Base-by-base conservation (phyloP, 2,329 filamentous ascomycete genomes). In the Amylocarpus encephaloides region DNA sequence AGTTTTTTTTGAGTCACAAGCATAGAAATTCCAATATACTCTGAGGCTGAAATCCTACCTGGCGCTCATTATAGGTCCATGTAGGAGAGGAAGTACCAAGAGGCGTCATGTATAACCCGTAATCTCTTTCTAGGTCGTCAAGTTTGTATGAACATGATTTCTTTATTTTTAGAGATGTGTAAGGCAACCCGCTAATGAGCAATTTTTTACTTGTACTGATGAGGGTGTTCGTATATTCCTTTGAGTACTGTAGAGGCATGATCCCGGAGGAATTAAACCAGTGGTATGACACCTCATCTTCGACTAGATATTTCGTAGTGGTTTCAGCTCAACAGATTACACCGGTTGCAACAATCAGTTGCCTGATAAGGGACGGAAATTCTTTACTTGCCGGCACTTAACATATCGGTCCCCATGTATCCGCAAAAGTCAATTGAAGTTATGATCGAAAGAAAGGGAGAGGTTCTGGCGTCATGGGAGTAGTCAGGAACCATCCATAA, bases 381-480 rank as follows among this genome's bases (percentile, higher is more conserved):
- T 46, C 11, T 39, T 35, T 32, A 10, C 35, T 39, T 11, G 43
- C 43, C 16, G 47, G 41, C 2, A 51, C 48, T 12, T 12, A 10
- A 44, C 49, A 51, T 9, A 54, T 22, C n/a, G 52, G 52, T 6
- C 52, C 52, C 52, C 52, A 54, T 3, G 39, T 46, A 30, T 54
- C 41, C 10, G 48, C 45, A 39, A 54, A 49, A 12, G 34, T 46
- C 42, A 26, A 54, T 46, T 6, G 26, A 38, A 5, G 52, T 51
- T 18, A 51, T 26, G 12, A 54, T 43, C 13, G 48, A 49, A 5
- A 51, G 16, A 11, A 29, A 7, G 22, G 22, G 22, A 26, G 42
- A 12, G n/a, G n/a, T 3, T 16, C 16, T 11, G 7, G 39, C 6
- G n/a, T 34, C 13, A 9, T 11, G 13, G 26, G 30, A 2, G n/a